Evolutionary conservation across 768 basidiomycete species (phyloP), one percentile per base, ranked within the genome.

Genomic region (Rhizopogon salebrosus): DNA sequence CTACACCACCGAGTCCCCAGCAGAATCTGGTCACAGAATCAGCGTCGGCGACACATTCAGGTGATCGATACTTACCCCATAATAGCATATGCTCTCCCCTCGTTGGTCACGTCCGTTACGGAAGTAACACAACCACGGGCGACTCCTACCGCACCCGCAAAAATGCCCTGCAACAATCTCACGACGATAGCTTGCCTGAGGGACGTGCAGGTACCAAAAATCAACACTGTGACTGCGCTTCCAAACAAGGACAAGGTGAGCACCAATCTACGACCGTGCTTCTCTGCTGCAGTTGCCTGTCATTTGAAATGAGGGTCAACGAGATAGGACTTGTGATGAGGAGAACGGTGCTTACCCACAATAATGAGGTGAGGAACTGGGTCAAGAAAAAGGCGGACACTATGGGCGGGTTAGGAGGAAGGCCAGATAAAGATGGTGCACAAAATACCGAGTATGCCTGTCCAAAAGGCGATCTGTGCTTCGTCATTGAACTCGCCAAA

Each of bases 1-100:
- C 81, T 11, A 94, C 91, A 80, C 95, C 97, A 55, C 95, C 97
- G 58, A 98, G 81, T 55, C 94, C 95, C 97, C 95, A 97, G 59
- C 86, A 91, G 68, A 95, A 97, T 10, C 89, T 92, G 52, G 27
- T 3, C 52, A 45, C 53, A 29, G 38, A 45, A 39, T 36, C 37
- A 46, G 40, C 41, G 20, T 56, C 39, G 39, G 26, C 18, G 49
- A 24, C 31, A 43, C 40, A 41, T 27, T 31, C 36, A 42, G 22
- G 41, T 18, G 26, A 34, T n/a, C 23, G 9, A 31, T 36, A 23
- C 9, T 41, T 59, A 88, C 83, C 94, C 95, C 42, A 98, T 75
- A 53, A 95, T 89, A 41, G 94, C 92, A 68, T 98, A 98, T 22
- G 95, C 97, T 59, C 92, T 80, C 23, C 89, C 89, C 69, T 98